A percentile compares a stretch with the other conserved stretches of the same genome.
Evolutionary conservation across 2,329 filamentous ascomycete species (phyloP).

Genomic region (Aspergillus novoparasiticus): DNA sequence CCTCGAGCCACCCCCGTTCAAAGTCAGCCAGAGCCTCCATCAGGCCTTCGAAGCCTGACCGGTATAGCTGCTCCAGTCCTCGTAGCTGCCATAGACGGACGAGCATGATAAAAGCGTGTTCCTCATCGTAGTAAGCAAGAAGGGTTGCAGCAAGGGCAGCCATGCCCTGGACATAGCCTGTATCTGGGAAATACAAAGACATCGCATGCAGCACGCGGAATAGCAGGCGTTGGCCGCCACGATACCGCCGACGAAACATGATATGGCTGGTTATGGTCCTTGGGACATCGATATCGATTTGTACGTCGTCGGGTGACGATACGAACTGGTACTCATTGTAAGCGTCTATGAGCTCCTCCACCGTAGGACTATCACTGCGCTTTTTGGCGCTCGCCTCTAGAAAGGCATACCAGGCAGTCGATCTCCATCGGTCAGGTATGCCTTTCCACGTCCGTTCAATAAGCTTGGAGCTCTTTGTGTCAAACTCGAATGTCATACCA

Average conservation of each 20-base stretch:
- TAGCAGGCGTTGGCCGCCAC: constrained; percentile 85
- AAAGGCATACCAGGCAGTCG: constrained; percentile 93
- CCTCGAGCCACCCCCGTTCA: constrained; percentile 77
- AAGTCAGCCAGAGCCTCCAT: constrained; percentile 87
- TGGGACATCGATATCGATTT: constrained; percentile 96
- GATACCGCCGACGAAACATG: constrained; percentile 92
- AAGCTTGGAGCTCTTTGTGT: constrained; percentile 78
- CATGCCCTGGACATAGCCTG: constrained; percentile 98
- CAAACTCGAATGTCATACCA: constrained; percentile 75
- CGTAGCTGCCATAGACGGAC: constrained; percentile 91
- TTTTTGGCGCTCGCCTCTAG: constrained; percentile 74
- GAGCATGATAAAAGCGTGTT: constrained; percentile 91
- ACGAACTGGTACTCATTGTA: constrained; percentile 74
- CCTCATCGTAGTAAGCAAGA: constrained; percentile 96
- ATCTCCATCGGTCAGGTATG: constrained; percentile 93
- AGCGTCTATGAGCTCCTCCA: constrained; percentile 70
- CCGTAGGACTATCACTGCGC: constrained; percentile 62
- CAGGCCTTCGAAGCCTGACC: constrained; percentile 79
- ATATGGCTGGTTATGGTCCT: constrained; percentile 93
- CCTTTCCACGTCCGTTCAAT: constrained; percentile 96
- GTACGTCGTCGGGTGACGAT: constrained; percentile 84
- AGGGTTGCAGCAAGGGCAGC: constrained; percentile 88
- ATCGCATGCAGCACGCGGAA: constrained; percentile 92
- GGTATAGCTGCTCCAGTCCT: constrained; percentile 82
- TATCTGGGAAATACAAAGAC: constrained; percentile 85